Percentiles rank a stretch among this genome's conserved stretches.
Evolutionary conservation across 805 yeast genomes (phyloP).

Genomic region (Yamadazyma laniorum): DNA sequence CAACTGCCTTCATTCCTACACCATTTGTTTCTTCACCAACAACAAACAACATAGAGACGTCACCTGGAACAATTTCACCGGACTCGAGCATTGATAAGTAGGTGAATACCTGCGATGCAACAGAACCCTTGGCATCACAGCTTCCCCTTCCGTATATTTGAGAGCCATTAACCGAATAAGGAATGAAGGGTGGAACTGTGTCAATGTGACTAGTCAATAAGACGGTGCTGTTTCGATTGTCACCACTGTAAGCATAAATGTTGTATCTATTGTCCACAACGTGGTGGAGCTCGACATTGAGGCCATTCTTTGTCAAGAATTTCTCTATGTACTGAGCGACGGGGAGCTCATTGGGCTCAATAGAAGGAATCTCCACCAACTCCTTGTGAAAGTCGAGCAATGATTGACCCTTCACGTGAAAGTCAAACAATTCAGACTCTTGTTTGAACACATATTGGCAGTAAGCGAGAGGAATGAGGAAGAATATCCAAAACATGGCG

Average conservation of each 20-base stretch:
- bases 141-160: conserved; percentile 65
- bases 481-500: conserved; percentile 1
- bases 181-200: conserved; percentile 67
- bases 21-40: conserved; percentile 75
- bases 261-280: conserved; percentile 41
- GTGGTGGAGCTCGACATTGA: conserved; percentile 49
- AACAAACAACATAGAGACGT: conserved; percentile 57
- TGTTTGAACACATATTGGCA: conserved; percentile 6
- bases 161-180: conserved; percentile 47
- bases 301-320: conserved; percentile 42
- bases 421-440: conserved; percentile 1
- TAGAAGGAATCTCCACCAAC: conserved; percentile 25
- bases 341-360: conserved; percentile 23
- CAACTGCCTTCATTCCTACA: conserved; percentile 54
- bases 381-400: conserved; percentile 25
- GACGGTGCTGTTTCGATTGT: conserved; percentile 44
- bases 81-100: conserved; percentile 44
- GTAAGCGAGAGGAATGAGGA: conserved; percentile 1
- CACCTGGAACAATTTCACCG: conserved; percentile 47
- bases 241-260: conserved; percentile 56
- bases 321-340: conserved; percentile 39
- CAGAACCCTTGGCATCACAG: conserved; percentile 69
- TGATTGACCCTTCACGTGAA: conserved; percentile 7
- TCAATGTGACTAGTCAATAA: conserved; percentile 65
- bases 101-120: conserved; percentile 60